Conservation (phyloP, 345 rosid genomes). For the Citropsis articulata region DNA sequence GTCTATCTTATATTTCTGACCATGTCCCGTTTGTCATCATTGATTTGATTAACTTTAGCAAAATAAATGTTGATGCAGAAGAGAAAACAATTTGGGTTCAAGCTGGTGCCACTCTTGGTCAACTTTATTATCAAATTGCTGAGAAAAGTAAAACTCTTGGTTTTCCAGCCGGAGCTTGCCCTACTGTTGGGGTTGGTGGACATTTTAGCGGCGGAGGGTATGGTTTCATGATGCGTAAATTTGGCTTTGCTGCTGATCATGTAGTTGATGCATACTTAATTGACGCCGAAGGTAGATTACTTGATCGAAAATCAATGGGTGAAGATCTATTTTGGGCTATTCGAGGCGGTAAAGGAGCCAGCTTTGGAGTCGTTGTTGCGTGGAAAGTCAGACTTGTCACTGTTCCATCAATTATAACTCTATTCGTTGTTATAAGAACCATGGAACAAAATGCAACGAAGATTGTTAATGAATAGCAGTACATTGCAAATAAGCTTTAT, state of each 20-base stretch:
- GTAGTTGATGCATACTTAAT: slow-evolving; percentile 50
- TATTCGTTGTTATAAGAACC: slow-evolving; percentile 14
- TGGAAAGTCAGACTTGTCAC: slow-evolving; percentile 42
- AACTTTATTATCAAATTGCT: slow-evolving; percentile 24
- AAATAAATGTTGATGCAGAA: background rate
- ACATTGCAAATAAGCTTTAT: background rate
- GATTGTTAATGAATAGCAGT: background rate
- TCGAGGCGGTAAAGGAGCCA: slow-evolving; percentile 62
- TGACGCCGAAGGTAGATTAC: slow-evolving; percentile 39
- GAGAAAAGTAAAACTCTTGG: slow-evolving; percentile 18
- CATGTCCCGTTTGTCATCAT: slow-evolving; percentile 11
- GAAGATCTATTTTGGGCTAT: slow-evolving; percentile 75
- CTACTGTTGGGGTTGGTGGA: slow-evolving; percentile 51
- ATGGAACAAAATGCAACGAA: slow-evolving; percentile 10
- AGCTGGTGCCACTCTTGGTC: slow-evolving; percentile 26
- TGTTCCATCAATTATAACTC: slow-evolving; percentile 43
- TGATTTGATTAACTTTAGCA: slow-evolving; percentile 18
- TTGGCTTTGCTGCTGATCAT: slow-evolving; percentile 52
- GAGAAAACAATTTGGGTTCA: slow-evolving; percentile 25
- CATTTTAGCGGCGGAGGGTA: slow-evolving; percentile 62
- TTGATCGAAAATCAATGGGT: slow-evolving; percentile 51
- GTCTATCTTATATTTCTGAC: slow-evolving; percentile 2
- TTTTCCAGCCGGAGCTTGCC: slow-evolving; percentile 30
- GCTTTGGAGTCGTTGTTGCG: slow-evolving; percentile 53
- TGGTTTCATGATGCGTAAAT: slow-evolving; percentile 53